phyloP scores from a whole-genome alignment of 2,329 filamentous ascomycete genomes.

The Cladosporium sp. region DNA sequence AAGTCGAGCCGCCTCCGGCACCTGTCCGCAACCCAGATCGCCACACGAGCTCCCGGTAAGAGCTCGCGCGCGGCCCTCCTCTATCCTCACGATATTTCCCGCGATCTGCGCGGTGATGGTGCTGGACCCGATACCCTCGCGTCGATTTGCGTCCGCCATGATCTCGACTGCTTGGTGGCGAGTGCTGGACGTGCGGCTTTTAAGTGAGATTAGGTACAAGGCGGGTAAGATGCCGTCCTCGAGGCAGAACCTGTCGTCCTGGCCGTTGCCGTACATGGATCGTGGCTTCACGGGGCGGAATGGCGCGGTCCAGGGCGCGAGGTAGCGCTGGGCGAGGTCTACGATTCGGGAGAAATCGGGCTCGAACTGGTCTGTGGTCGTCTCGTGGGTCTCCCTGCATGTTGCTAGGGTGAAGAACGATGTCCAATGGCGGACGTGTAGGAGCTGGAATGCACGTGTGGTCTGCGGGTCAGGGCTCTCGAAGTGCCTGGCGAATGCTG shows the following conservation, averaged over 20 bases:
- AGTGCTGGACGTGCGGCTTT: constrained; percentile 2
- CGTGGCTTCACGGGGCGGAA: neutral
- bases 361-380: neutral
- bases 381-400: neutral
- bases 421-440: constrained; percentile 5
- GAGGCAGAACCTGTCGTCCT: constrained; percentile 5
- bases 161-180: constrained; percentile 5
- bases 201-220: neutral
- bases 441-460: neutral
- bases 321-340: neutral
- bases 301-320: neutral
- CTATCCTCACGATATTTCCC: neutral
- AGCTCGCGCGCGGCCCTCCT: neutral
- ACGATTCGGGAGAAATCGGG: neutral
- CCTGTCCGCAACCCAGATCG: neutral
- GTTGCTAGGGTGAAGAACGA: neutral
- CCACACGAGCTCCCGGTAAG: neutral
- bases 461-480: neutral
- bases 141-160: neutral
- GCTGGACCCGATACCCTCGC: constrained; percentile 2
- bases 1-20: constrained; percentile 1
- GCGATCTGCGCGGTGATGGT: constrained; percentile 1
- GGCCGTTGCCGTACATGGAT: constrained; percentile 3
- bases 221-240: neutral
- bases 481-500: neutral